These are phyloP conservation scores for Aureobasidium melanogenum DNA, from an alignment of 2,329 filamentous ascomycete species.

Conservation along the genomic window DNA sequence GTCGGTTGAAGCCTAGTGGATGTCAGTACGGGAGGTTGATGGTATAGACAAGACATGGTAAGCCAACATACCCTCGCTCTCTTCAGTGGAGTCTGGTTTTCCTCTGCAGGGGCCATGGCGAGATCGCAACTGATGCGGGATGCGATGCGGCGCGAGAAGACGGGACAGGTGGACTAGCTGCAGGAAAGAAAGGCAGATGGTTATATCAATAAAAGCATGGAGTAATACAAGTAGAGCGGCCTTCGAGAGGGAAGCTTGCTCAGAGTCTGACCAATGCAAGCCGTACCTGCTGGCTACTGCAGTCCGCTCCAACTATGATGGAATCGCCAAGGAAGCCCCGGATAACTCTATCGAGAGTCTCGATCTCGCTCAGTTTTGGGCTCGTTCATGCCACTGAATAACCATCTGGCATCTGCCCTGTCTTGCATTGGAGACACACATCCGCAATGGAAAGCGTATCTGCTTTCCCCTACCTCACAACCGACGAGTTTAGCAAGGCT, in stretches of 20 bases:
- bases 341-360: background rate
- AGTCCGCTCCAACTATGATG: background rate
- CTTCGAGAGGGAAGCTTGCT: background rate
- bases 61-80: conserved; percentile 58
- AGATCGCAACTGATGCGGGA: background rate
- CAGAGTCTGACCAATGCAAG: background rate
- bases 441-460: background rate
- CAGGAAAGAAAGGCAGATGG: background rate
- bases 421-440: background rate
- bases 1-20: conserved; percentile 50
- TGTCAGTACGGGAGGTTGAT: conserved; percentile 12
- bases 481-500: conserved; percentile 23
- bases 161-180: background rate
- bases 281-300: background rate
- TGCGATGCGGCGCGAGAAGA: background rate
- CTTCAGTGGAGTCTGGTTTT: conserved; percentile 66
- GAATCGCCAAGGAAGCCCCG: conserved; percentile 1
- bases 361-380: background rate
- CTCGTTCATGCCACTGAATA: background rate
- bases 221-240: background rate
- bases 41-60: background rate
- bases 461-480: conserved; percentile 23
- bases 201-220: background rate
- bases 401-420: background rate
- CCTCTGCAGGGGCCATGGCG: conserved; percentile 23